Evolutionary conservation across 106 monocot species (phyloP).

Genomic region (Agapanthus africanus): DNA sequence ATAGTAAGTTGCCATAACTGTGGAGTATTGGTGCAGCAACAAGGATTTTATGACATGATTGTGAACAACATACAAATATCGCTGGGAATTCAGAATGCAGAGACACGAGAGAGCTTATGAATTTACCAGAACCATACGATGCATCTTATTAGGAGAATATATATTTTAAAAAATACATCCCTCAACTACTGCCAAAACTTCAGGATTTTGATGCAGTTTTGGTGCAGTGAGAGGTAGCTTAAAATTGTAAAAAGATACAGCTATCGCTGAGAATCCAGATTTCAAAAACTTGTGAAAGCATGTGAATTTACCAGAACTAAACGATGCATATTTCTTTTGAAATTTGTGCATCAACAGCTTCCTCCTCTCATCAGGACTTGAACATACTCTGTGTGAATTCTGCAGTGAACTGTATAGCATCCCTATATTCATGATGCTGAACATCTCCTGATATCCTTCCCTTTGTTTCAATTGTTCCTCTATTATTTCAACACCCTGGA

Average conservation of each 20-base stretch:
- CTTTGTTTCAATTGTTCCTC: slow-evolving; percentile 72
- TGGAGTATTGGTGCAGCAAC: too few relatives aligned
- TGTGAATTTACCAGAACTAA: slow-evolving; percentile 55
- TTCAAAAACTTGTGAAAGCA: slow-evolving; percentile 2
- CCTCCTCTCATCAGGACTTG: slow-evolving; percentile 59
- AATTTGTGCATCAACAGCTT: slow-evolving; percentile 50
- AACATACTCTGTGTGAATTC: slow-evolving; percentile 44
- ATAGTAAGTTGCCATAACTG: too few relatives aligned
- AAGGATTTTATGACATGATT: too few relatives aligned
- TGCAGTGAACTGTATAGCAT: slow-evolving; percentile 77
- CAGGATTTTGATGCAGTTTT: too few relatives aligned
- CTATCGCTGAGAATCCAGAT: neutral
- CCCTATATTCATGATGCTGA: slow-evolving; percentile 80
- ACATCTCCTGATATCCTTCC: slow-evolving; percentile 52
- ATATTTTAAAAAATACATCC: too few relatives aligned
- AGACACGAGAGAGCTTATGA: slow-evolving; percentile 1
- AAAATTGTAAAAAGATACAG: neutral
- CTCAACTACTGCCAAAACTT: too few relatives aligned
- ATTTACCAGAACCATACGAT: slow-evolving; percentile 61
- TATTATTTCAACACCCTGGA: slow-evolving; percentile 60
- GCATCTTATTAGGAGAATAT: too few relatives aligned
- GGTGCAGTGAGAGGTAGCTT: too few relatives aligned
- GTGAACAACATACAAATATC: neutral
- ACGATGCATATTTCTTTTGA: slow-evolving; percentile 54
- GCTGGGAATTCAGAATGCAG: neutral